phyloP scores from a whole-genome alignment of 164 flowering plant species.

The Berberis thunbergii region DNA sequence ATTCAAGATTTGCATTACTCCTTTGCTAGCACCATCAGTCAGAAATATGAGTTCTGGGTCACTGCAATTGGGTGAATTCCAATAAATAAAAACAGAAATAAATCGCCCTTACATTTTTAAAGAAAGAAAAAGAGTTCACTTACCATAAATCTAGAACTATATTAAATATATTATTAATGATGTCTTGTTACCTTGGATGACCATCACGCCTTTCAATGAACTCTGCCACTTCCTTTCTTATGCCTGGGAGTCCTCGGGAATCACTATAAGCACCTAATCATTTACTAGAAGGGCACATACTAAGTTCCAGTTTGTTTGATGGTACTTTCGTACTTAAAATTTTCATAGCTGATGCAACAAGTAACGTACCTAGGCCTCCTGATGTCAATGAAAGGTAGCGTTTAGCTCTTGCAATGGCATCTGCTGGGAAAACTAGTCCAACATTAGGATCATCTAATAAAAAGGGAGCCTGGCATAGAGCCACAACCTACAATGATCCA shows the following conservation, averaged over 20 bases:
- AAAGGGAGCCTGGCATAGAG: conserved; percentile 98
- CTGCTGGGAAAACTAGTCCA: conserved; percentile 90
- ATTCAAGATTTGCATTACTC: conserved; percentile 88
- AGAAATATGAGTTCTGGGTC: conserved; percentile 96
- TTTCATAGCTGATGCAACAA: neutral
- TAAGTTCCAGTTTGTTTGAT: neutral
- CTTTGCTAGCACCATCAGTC: conserved; percentile 99
- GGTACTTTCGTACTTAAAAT: too few relatives aligned
- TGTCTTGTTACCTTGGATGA: conserved; percentile 74
- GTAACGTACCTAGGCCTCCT: conserved; percentile 81
- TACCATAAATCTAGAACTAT: neutral
- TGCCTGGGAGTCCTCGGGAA: conserved; percentile 89
- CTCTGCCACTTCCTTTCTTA: conserved; percentile 92
- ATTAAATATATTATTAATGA: neutral
- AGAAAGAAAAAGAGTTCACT: neutral
- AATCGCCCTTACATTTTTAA: too few relatives aligned
- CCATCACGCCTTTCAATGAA: conserved; percentile 96
- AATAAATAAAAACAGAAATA: conserved; percentile 10
- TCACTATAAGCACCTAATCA: conserved; percentile 94
- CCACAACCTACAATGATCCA: conserved; percentile 62
- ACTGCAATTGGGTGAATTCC: conserved; percentile 32
- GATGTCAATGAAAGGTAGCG: conserved; percentile 76
- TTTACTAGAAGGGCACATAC: conserved; percentile 1
- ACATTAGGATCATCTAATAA: conserved; percentile 93
- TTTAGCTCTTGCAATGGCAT: conserved; percentile 94